phyloP scores from a whole-genome alignment of 1,139 yeast species.

The Suhomyces yuchorum region DNA sequence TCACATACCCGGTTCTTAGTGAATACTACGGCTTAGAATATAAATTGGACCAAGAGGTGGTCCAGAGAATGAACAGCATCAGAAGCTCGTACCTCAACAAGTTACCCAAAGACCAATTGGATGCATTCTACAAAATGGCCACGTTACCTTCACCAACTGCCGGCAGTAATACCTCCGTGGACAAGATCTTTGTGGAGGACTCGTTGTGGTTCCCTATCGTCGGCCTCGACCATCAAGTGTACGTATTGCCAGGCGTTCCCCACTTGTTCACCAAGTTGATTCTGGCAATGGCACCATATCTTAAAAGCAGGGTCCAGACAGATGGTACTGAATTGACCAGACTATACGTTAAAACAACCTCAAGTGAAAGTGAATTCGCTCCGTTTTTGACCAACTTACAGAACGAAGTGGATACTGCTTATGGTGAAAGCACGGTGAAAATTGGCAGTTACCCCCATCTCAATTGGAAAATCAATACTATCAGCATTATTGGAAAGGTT shows the following conservation, averaged over 20 bases:
- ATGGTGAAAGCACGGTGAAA: conserved; percentile 49
- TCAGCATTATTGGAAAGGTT: conserved; percentile 65
- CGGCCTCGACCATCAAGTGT: conserved; percentile 60
- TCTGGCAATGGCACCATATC: conserved; percentile 26
- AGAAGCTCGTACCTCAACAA: conserved; percentile 42
- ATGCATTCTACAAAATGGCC: conserved; percentile 78
- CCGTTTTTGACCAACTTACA: conserved; percentile 60
- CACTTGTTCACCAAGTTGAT: conserved; percentile 62
- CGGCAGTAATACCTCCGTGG: conserved; percentile 35
- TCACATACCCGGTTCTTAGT: conserved; percentile 73
- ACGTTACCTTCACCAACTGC: conserved; percentile 56
- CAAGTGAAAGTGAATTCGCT: conserved; percentile 70
- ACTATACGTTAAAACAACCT: conserved; percentile 60
- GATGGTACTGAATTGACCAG: conserved; percentile 40
- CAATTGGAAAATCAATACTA: conserved; percentile 61
- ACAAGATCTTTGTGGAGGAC: conserved; percentile 54
- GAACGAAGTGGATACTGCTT: conserved; percentile 38
- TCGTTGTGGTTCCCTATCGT: conserved; percentile 85
- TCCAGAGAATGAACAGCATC: conserved; percentile 56
- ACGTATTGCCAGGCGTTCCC: conserved; percentile 83
- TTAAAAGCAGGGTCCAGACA: conserved; percentile 29
- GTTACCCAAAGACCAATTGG: conserved; percentile 47
- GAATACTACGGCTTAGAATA: conserved; percentile 58
- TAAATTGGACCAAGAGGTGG: conserved; percentile 57
- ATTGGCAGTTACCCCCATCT: conserved; percentile 86